Percentiles rank a stretch among this genome's conserved stretches.
Evolutionary conservation across 2,329 filamentous ascomycete genomes (phyloP).

Genomic region (Penicillium vulpinum): DNA sequence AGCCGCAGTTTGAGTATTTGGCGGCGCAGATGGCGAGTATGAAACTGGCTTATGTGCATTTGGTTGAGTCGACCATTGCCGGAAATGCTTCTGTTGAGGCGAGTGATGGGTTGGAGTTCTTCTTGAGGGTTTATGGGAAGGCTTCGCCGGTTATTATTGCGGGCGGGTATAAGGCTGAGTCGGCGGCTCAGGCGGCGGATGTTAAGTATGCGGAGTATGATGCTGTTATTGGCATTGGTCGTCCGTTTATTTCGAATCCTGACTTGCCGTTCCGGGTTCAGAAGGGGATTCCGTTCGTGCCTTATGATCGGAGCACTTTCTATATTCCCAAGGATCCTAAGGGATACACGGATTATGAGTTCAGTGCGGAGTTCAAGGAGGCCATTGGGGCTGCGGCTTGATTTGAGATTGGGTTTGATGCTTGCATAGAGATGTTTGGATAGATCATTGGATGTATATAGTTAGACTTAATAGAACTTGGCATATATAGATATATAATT

Average conservation of each 20-base stretch:
- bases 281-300: constrained; percentile 38
- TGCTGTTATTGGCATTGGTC: constrained; percentile 43
- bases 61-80: constrained; percentile 59
- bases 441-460: not conserved
- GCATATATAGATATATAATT: not conserved
- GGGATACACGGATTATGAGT: constrained; percentile 45
- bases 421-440: constrained; percentile 14
- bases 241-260: constrained; percentile 48
- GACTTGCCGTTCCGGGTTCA: constrained; percentile 48
- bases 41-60: constrained; percentile 61
- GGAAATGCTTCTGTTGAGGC: constrained; percentile 34
- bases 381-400: constrained; percentile 23
- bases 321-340: constrained; percentile 38
- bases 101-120: constrained; percentile 44
- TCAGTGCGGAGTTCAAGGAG: constrained; percentile 36
- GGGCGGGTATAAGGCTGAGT: constrained; percentile 47
- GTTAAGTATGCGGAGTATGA: constrained; percentile 32
- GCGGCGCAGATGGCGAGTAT: constrained; percentile 53
- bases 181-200: constrained; percentile 41
- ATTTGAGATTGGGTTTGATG: constrained; percentile 2
- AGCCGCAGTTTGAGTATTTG: constrained; percentile 64
- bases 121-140: constrained; percentile 45
- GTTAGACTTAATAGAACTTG: not conserved
- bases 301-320: constrained; percentile 45
- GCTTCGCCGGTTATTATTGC: constrained; percentile 53